Base-by-base conservation (phyloP, 306 rosid genomes). In the Phaseolus lunatus region DNA sequence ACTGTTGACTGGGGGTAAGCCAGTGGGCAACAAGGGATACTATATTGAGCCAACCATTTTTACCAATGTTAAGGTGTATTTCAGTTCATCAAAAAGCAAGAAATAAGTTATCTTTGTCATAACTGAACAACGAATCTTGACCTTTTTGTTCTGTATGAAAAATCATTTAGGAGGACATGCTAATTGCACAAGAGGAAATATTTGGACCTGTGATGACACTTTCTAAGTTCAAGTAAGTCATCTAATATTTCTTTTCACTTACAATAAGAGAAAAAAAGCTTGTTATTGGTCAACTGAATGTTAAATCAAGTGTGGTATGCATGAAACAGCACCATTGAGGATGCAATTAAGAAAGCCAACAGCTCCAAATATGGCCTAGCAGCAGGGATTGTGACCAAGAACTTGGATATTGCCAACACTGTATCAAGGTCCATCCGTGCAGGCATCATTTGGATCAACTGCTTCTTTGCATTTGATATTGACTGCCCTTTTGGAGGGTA, bases 1-100 rank as follows among this genome's bases (percentile, higher is more conserved):
- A 15, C 49, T 95, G 14, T 73, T 90, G 62, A 84, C 90, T 10
- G 97, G 98, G 0, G 98, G 97, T 3, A 92, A 85, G 58, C 82
- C 80, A 50, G 15, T 87, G 22, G 96, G 97, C 5, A 71, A 85
- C 15, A 87, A 84, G 67, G 97, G 98, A 7, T 95, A 92, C 82
- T 95, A 90, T 70, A 86, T 92, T 53, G 88, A 89, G 31, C 97
- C 97, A 54, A 95, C 99, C n/a, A 80, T 95, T 57, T 95, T 95
- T 81, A 19, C 89, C 50, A 76, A 90, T 61, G 93, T 90, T 29
- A 84, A 89, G 95, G 98, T 90, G 53, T 4, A 20, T 69, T 78
- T 71, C 65, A 33, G 48, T 52, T 65, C 59, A 50, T 39, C 37
- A 77, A 61, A 54, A 73, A 58, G 27, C 80, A 70, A 59, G 59